These are phyloP conservation scores for Naematelia encephala DNA, from an alignment of 768 basidiomycete species.

Conservation along the genomic window DNA sequence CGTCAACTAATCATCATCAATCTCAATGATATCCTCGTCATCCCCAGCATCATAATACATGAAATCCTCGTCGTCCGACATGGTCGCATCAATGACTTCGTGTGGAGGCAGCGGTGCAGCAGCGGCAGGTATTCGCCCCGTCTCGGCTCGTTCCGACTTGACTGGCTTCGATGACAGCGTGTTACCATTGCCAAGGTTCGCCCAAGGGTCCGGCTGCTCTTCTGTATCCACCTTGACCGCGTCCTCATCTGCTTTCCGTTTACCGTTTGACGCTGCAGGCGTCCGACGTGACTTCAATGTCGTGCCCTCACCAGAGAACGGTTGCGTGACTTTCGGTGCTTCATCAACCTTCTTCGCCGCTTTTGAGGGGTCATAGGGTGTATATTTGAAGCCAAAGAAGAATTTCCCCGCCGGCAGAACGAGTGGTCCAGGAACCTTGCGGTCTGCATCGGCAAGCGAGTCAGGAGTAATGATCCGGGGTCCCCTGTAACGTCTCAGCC, in stretches of 20 bases:
- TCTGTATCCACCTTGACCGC: slow-evolving; percentile 61
- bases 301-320: slow-evolving; percentile 17
- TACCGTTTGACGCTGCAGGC: slow-evolving; percentile 45
- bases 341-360: slow-evolving; percentile 38
- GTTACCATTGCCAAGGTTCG: slow-evolving; percentile 51
- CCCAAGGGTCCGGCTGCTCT: slow-evolving; percentile 48
- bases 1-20: slow-evolving; percentile 69
- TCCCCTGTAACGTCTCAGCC: slow-evolving; percentile 57
- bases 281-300: slow-evolving; percentile 53
- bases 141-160: slow-evolving; percentile 53
- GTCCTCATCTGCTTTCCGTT: slow-evolving; percentile 47
- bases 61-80: slow-evolving; percentile 48
- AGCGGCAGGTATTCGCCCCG: slow-evolving; percentile 57
- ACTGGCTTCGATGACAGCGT: slow-evolving; percentile 17
- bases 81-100: slow-evolving; percentile 39
- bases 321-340: slow-evolving; percentile 6
- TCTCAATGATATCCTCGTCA: slow-evolving; percentile 71
- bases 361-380: slow-evolving; percentile 54
- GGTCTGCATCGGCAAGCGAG: slow-evolving; percentile 66
- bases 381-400: slow-evolving; percentile 91
- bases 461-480: slow-evolving; percentile 78
- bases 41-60: slow-evolving; percentile 68
- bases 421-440: slow-evolving; percentile 77
- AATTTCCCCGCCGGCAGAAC: slow-evolving; percentile 88
- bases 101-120: slow-evolving; percentile 46